These are phyloP conservation scores for Citrullus mucosospermus DNA, from an alignment of 306 rosid species.

Conservation along the genomic window DNA sequence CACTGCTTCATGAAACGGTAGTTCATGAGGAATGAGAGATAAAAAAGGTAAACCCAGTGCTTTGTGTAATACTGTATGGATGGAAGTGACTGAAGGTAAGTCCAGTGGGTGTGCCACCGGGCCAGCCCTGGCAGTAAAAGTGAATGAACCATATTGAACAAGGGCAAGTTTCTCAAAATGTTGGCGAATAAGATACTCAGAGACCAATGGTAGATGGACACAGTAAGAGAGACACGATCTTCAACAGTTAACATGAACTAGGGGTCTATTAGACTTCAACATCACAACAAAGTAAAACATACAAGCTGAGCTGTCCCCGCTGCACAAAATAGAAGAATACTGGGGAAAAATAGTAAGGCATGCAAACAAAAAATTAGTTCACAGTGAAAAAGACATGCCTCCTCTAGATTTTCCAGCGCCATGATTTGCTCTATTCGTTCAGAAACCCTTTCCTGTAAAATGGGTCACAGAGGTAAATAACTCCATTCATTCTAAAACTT, in stretches of 20 bases:
- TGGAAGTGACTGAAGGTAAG: not conserved
- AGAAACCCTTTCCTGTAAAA: conserved; percentile 62
- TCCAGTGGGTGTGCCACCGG: not conserved
- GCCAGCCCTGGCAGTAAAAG: not conserved
- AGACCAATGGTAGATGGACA: not conserved
- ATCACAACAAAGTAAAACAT: not conserved
- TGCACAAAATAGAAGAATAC: not conserved
- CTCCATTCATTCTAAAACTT: not conserved
- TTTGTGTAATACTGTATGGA: not conserved
- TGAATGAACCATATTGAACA: not conserved
- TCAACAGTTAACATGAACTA: not conserved
- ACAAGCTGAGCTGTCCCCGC: not conserved
- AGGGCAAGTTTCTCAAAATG: not conserved
- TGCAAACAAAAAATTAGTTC: not conserved
- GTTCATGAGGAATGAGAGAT: not conserved
- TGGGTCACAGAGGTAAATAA: conserved; percentile 6
- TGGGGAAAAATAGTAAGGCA: not conserved
- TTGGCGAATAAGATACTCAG: not conserved
- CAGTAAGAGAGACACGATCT: not conserved
- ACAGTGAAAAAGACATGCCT: conserved; percentile 30
- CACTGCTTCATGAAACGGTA: not conserved
- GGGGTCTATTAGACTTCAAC: not conserved
- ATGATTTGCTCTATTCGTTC: conserved; percentile 87
- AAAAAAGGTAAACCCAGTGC: not conserved
- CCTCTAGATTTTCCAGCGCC: conserved; percentile 94